A percentile compares a stretch with the other conserved stretches of the same genome.
These are phyloP conservation scores for Spirogloea muscicola DNA, from an alignment of 139 green algal species.

Conservation along the genomic window DNA sequence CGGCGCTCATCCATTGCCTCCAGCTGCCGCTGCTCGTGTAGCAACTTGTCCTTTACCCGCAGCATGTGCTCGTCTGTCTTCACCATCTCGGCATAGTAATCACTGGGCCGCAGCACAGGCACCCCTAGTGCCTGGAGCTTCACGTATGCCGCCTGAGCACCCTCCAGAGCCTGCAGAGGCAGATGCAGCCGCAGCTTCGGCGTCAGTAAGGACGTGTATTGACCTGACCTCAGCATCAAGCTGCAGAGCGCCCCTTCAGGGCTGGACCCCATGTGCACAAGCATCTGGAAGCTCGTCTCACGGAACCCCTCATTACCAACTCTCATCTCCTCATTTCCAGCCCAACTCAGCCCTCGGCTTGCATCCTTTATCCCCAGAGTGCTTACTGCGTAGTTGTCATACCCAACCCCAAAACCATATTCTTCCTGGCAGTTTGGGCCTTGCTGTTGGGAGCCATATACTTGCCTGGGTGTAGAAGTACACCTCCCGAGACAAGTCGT, in stretches of 20 bases:
- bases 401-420: no score
- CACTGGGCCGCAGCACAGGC: slow-evolving; percentile 72
- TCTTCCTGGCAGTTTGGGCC: no score
- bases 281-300: no score
- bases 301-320: no score
- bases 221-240: no score
- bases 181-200: slow-evolving; percentile 38
- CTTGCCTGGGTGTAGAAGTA: slow-evolving; percentile 89
- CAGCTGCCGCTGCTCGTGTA: slow-evolving; percentile 36
- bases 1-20: slow-evolving; percentile 49
- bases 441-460: no score
- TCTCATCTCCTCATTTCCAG: no score
- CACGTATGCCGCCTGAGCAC: slow-evolving; percentile 62
- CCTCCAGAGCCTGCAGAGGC: slow-evolving; percentile 68
- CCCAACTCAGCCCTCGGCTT: no score
- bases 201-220: neutral
- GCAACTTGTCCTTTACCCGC: slow-evolving; percentile 45
- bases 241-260: no score
- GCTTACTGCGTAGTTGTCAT: no score
- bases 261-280: no score
- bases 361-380: no score
- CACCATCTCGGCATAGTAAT: slow-evolving; percentile 98
- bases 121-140: slow-evolving; percentile 64
- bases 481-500: slow-evolving; percentile 87
- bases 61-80: slow-evolving; percentile 95